Percentiles rank a stretch among this genome's conserved stretches.
phyloP scores from a whole-genome alignment of 257 asterid genomes.

The Nicotiana noctiflora region DNA sequence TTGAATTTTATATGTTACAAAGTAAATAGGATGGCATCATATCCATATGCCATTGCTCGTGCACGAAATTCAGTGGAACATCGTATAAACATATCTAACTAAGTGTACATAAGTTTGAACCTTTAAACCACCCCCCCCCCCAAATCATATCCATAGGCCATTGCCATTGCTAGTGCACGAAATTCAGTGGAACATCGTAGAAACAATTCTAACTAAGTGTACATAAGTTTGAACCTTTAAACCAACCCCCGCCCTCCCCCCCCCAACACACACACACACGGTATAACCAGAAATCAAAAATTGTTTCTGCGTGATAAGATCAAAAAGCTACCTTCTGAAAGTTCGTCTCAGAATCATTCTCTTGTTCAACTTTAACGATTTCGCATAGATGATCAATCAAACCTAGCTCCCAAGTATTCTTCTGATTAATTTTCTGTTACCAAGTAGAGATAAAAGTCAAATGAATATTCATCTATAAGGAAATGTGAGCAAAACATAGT shows the following conservation, averaged over 20 bases:
- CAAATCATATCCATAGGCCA: background rate
- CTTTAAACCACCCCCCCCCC: background rate
- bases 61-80: background rate
- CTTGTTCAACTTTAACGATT: conserved; percentile 73
- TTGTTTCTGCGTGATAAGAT: background rate
- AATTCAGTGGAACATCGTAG: background rate
- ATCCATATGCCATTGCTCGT: background rate
- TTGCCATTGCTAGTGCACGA: background rate
- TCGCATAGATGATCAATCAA: conserved; percentile 85
- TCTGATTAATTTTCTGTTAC: conserved; percentile 84
- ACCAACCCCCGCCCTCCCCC: background rate
- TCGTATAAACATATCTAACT: background rate
- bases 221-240: background rate
- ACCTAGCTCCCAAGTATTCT: conserved; percentile 94
- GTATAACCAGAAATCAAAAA: background rate
- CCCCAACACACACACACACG: too few relatives aligned
- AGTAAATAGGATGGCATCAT: background rate
- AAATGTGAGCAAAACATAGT: background rate
- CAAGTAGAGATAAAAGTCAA: background rate
- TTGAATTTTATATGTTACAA: background rate
- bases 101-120: background rate
- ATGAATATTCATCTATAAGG: background rate
- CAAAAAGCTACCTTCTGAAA: conserved; percentile 71
- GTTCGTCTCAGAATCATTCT: conserved; percentile 74
- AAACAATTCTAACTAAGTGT: background rate